A percentile compares a stretch with the other conserved stretches of the same genome.
phyloP scores from a whole-genome alignment of 2,329 filamentous ascomycete genomes.

The Coniella lustricola region DNA sequence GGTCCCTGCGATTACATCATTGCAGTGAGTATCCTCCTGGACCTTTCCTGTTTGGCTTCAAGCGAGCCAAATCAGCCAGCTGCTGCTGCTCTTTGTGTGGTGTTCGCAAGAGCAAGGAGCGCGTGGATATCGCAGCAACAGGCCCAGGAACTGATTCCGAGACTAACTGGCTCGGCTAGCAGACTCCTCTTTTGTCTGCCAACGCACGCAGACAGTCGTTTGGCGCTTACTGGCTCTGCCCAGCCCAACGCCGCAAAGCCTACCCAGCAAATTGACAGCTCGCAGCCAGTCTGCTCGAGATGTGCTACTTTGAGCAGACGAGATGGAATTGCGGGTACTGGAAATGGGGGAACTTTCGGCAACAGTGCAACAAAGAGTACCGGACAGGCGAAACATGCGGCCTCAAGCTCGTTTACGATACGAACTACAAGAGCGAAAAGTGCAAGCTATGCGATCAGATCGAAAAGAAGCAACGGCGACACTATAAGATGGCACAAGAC shows the following conservation, averaged over 20 bases:
- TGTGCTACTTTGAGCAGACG: constrained; percentile 96
- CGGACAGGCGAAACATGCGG: constrained; percentile 95
- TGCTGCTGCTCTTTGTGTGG: no score
- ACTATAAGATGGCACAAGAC: constrained; percentile 66
- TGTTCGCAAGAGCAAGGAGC: no score
- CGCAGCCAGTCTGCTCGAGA: constrained; percentile 28
- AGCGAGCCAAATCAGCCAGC: no score
- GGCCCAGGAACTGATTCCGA: background rate
- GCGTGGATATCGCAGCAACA: background rate
- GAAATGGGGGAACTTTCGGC: constrained; percentile 89
- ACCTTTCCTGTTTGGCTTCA: no score
- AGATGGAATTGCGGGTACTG: constrained; percentile 81
- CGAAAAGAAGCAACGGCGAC: constrained; percentile 72
- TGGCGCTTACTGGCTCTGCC: no score
- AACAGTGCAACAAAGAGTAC: constrained; percentile 92
- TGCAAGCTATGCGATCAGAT: constrained; percentile 88
- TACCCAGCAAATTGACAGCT: no score
- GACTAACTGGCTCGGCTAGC: no score
- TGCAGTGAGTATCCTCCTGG: no score
- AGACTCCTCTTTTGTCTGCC: no score
- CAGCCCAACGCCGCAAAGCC: background rate
- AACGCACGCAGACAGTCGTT: no score
- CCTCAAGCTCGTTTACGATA: constrained; percentile 79
- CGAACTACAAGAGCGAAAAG: constrained; percentile 52
- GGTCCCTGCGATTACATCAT: no score